Percentiles rank a stretch among this genome's conserved stretches.
These are phyloP conservation scores for Metschnikowia gruessii DNA, from an alignment of 805 yeast genomes.

Conservation along the genomic window DNA sequence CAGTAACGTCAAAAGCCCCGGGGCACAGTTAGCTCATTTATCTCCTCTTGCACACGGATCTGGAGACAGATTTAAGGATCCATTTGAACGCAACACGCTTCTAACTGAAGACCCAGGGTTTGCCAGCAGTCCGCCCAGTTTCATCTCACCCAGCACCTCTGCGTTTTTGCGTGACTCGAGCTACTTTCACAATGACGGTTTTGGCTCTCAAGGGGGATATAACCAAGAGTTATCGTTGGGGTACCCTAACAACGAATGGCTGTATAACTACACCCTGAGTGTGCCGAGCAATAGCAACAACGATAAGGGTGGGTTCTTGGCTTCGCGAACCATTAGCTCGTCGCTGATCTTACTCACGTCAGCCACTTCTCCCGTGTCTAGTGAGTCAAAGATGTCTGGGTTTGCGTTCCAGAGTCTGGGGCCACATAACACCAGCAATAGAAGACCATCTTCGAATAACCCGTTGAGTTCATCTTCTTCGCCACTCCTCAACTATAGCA, in stretches of 20 bases:
- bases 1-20: not conserved
- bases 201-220: not conserved
- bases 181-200: not conserved
- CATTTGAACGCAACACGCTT: not conserved
- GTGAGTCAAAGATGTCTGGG: not conserved
- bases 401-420: not conserved
- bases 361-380: not conserved
- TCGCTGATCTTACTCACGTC: not conserved
- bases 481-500: slow-evolving; percentile 5
- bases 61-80: not conserved
- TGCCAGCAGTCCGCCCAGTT: slow-evolving; percentile 5
- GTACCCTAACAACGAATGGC: not conserved
- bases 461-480: slow-evolving; percentile 8
- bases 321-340: not conserved
- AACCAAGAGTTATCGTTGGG: not conserved
- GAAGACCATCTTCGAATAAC: not conserved
- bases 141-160: slow-evolving; percentile 8
- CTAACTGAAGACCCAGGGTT: not conserved
- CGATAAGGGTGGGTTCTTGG: not conserved
- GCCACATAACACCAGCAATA: not conserved
- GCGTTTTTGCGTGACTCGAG: slow-evolving; percentile 5
- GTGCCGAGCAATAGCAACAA: not conserved
- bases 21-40: not conserved
- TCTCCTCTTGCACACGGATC: not conserved
- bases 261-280: not conserved